Evolutionary conservation across 768 basidiomycete genomes (phyloP).

Genomic region (Boletus coccyginus): DNA sequence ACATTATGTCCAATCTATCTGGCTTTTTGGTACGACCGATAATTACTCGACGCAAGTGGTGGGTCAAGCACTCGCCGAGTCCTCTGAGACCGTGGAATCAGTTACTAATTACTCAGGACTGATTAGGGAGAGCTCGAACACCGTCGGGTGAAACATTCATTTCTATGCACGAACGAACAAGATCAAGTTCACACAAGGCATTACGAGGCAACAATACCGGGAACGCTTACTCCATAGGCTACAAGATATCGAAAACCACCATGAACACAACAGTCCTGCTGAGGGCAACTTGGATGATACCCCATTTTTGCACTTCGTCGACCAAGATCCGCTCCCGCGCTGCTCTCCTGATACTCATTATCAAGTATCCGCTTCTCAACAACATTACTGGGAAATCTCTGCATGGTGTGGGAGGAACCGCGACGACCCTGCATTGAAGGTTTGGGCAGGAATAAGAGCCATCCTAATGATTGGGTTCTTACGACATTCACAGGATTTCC

Average conservation of each 20-base stretch:
- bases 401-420: not conserved
- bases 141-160: conserved; percentile 29
- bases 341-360: conserved; percentile 9
- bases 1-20: conserved; percentile 13
- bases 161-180: conserved; percentile 39
- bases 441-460: not conserved
- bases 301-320: not conserved
- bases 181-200: conserved; percentile 25
- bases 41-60: conserved; percentile 38
- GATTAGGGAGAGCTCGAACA: conserved; percentile 35
- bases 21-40: conserved; percentile 20
- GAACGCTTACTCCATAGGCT: not conserved
- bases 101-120: too few species aligned
- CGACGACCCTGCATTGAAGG: too few species aligned
- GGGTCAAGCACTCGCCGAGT: not conserved
- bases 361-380: conserved; percentile 16
- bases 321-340: conserved; percentile 6
- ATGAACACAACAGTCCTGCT: too few species aligned
- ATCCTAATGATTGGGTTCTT: not conserved
- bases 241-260: not conserved
- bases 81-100: too few species aligned
- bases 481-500: not conserved
- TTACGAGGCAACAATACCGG: conserved; percentile 26
- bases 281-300: not conserved
- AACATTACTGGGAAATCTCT: conserved; percentile 4